Evolutionary conservation across 164 flowering plant genomes (phyloP).

Genomic region (Nymphaea colorata): DNA sequence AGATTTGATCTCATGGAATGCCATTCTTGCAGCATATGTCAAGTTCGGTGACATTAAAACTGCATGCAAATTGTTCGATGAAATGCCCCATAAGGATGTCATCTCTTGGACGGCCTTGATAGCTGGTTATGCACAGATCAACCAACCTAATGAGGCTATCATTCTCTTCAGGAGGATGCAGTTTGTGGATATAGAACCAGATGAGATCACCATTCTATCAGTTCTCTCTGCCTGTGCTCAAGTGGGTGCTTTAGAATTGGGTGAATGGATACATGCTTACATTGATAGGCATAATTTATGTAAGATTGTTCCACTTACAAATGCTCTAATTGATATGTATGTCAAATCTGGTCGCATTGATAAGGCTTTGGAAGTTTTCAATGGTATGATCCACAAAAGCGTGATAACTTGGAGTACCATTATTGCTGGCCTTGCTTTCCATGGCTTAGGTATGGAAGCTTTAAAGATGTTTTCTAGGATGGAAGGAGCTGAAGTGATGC

Average conservation of each 20-base stretch:
- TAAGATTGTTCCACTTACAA: conserved; percentile 23
- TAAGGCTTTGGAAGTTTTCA: conserved; percentile 38
- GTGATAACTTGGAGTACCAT: conserved; percentile 64
- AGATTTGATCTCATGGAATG: conserved; percentile 42
- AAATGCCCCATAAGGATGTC: conserved; percentile 41
- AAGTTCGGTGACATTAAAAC: conserved; percentile 32
- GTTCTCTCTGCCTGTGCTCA: conserved; percentile 59
- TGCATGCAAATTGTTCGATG: conserved; percentile 37
- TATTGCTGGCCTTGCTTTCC: conserved; percentile 48
- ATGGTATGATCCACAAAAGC: conserved; percentile 30
- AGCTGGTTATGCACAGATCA: conserved; percentile 37
- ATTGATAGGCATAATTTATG: conserved; percentile 19
- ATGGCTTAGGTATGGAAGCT: conserved; percentile 50
- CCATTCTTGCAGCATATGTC: conserved; percentile 43
- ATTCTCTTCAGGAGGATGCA: conserved; percentile 40
- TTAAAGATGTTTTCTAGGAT: conserved; percentile 38
- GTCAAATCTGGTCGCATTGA: conserved; percentile 44
- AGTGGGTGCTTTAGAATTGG: conserved; percentile 42
- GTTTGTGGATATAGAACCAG: conserved; percentile 32
- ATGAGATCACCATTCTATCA: conserved; percentile 49
- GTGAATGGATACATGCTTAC: conserved; percentile 42
- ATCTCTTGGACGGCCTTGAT: conserved; percentile 54
- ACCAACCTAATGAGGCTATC: conserved; percentile 34
- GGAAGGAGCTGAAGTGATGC: conserved; percentile 33
- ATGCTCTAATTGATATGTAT: conserved; percentile 59